A percentile compares a stretch with the other conserved stretches of the same genome.
Evolutionary conservation across 768 basidiomycete genomes (phyloP).

Genomic region (Hygrophoropsis aurantiaca): DNA sequence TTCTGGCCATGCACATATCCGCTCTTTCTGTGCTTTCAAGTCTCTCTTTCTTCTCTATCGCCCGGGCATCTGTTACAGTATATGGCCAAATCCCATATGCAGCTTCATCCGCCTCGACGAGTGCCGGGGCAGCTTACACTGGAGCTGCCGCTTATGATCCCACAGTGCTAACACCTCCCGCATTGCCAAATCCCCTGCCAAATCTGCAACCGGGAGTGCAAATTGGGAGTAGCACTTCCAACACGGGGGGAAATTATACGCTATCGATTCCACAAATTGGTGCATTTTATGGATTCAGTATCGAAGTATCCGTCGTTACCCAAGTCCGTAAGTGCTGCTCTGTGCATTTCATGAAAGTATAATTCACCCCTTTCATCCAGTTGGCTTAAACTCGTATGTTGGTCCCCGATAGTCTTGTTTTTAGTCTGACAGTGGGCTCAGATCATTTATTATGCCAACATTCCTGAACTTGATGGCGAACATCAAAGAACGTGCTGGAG

Average conservation of each 20-base stretch:
- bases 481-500: slow-evolving; percentile 43
- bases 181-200: slow-evolving; percentile 14
- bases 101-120: slow-evolving; percentile 15
- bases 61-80: slow-evolving; percentile 23
- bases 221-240: slow-evolving; percentile 17
- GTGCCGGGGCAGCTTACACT: slow-evolving; percentile 22
- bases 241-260: slow-evolving; percentile 20
- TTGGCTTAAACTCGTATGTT: slow-evolving; percentile 13
- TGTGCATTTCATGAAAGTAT: too few relatives aligned
- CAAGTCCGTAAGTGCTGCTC: slow-evolving; percentile 41
- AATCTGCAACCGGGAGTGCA: slow-evolving; percentile 23
- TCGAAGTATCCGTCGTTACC: slow-evolving; percentile 64
- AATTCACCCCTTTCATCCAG: slow-evolving; percentile 2
- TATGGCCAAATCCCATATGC: slow-evolving; percentile 26
- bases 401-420: background rate
- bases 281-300: slow-evolving; percentile 55
- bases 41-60: slow-evolving; percentile 1
- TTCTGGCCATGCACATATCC: background rate
- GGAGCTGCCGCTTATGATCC: slow-evolving; percentile 33
- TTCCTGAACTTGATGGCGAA: slow-evolving; percentile 51
- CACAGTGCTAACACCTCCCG: slow-evolving; percentile 30
- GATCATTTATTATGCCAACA: slow-evolving; percentile 26
- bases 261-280: slow-evolving; percentile 33
- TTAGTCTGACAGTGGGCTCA: slow-evolving; percentile 2
- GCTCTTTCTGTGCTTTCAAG: background rate